Percentiles rank a stretch among this genome's conserved stretches.
These are phyloP conservation scores for Acanthamoeba castellanii DNA, from an alignment of 208 protist species.

Conservation along the genomic window DNA sequence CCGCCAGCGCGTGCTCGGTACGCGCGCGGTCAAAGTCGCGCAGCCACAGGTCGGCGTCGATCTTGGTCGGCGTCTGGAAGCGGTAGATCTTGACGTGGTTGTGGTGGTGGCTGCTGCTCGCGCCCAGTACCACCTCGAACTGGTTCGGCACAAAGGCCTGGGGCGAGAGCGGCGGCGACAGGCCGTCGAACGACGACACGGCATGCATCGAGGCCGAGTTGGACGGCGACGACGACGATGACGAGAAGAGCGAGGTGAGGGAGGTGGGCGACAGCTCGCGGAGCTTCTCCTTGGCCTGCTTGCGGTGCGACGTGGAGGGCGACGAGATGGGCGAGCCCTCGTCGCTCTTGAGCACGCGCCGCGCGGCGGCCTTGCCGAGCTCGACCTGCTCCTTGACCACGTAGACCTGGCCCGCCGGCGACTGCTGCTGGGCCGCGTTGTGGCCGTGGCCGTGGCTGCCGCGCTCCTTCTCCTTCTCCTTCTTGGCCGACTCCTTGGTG, in stretches of 20 bases:
- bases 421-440: background rate
- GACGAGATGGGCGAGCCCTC: background rate
- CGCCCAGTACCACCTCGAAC: background rate
- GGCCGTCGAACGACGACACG: background rate
- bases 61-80: slow-evolving; percentile 2
- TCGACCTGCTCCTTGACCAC: slow-evolving; percentile 25
- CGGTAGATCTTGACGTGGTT: slow-evolving; percentile 5
- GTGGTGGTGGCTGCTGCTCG: background rate
- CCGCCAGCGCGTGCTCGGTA: background rate
- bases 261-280: background rate
- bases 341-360: background rate
- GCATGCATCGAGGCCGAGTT: background rate
- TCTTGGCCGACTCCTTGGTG: background rate
- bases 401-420: background rate
- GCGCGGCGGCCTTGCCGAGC: background rate
- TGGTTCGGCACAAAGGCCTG: slow-evolving; percentile 8
- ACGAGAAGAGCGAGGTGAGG: background rate
- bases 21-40: slow-evolving; percentile 17
- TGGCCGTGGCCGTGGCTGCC: slow-evolving; percentile 4
- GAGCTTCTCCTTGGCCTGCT: slow-evolving; percentile 44
- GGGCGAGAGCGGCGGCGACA: background rate
- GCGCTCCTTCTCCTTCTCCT: background rate
- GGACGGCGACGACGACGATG: background rate
- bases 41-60: slow-evolving; percentile 26
- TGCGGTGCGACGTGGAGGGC: slow-evolving; percentile 7